These are phyloP conservation scores for Phytopythium aichiense DNA, from an alignment of 352 stramenopile genomes.

Conservation along the genomic window DNA sequence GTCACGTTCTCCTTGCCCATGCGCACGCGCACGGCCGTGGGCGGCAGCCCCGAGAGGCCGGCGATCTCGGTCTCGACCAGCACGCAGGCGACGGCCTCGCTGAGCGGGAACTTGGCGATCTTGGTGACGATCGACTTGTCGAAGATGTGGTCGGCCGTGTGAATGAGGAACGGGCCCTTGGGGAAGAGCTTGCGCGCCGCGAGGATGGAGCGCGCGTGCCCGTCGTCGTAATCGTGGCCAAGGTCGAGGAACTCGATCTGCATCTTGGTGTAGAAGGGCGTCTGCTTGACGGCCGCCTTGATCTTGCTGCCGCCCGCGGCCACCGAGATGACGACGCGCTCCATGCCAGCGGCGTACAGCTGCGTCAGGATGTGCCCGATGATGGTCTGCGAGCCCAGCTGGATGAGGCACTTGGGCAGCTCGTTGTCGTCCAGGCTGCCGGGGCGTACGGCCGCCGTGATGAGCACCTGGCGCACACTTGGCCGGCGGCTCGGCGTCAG, in stretches of 20 bases:
- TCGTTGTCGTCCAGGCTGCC: conserved; percentile 47
- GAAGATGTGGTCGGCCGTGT: conserved; percentile 84
- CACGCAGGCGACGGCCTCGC: conserved; percentile 60
- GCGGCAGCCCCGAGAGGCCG: conserved; percentile 53
- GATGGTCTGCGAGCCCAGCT: conserved; percentile 64
- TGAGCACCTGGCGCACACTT: conserved; percentile 48
- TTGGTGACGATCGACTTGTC: conserved; percentile 76
- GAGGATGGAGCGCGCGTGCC: conserved; percentile 67
- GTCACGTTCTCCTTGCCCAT: conserved; percentile 53
- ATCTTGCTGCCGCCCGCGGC: conserved; percentile 55
- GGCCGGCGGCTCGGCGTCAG: conserved; percentile 19
- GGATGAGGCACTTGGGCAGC: conserved; percentile 71
- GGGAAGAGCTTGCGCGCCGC: conserved; percentile 65
- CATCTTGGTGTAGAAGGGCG: conserved; percentile 72
- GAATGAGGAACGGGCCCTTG: conserved; percentile 70
- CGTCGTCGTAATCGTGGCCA: conserved; percentile 55
- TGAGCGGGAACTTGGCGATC: conserved; percentile 51
- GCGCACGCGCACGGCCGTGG: conserved; percentile 60
- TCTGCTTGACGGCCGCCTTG: conserved; percentile 58
- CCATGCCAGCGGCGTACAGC: conserved; percentile 65
- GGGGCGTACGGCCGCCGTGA: conserved; percentile 58
- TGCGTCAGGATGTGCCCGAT: conserved; percentile 79
- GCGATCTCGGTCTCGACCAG: conserved; percentile 68
- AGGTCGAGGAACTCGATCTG: conserved; percentile 81
- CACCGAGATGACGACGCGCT: conserved; percentile 77